phyloP scores from a whole-genome alignment of 345 rosid species.

The Citrus glauca region DNA sequence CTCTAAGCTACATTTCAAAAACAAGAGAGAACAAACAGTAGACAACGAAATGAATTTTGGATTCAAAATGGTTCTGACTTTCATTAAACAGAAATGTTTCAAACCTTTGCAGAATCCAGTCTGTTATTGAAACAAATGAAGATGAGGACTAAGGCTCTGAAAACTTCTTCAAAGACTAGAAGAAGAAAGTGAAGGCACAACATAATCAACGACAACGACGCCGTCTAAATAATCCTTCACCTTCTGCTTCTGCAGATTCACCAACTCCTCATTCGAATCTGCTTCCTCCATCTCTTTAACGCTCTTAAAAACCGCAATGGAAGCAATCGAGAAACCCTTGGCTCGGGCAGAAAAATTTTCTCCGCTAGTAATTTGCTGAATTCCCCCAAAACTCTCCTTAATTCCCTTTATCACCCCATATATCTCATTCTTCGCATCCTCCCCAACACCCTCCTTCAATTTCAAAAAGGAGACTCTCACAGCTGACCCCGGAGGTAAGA shows the following conservation, averaged over 20 bases:
- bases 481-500: slow-evolving; percentile 43
- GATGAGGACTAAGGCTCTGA: background rate
- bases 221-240: slow-evolving; percentile 53
- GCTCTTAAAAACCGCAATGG: slow-evolving; percentile 50
- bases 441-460: slow-evolving; percentile 46
- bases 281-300: slow-evolving; percentile 38
- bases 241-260: slow-evolving; percentile 45
- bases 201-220: slow-evolving; percentile 55
- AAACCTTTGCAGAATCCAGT: background rate
- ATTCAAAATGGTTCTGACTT: background rate
- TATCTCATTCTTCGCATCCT: slow-evolving; percentile 47
- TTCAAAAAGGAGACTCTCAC: slow-evolving; percentile 42
- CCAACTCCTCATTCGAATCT: slow-evolving; percentile 37
- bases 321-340: slow-evolving; percentile 65
- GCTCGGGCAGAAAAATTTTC: slow-evolving; percentile 79
- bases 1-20: no score
- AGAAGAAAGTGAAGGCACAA: slow-evolving; percentile 44
- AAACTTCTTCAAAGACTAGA: slow-evolving; percentile 23
- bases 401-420: slow-evolving; percentile 46
- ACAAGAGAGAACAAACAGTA: background rate
- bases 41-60: background rate
- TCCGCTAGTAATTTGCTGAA: slow-evolving; percentile 55
- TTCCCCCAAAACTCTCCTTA: slow-evolving; percentile 33
- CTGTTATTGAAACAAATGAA: background rate
- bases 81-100: background rate